Base-by-base conservation (phyloP, 257 asterid genomes). In the Lithospermum erythrorhizon region DNA sequence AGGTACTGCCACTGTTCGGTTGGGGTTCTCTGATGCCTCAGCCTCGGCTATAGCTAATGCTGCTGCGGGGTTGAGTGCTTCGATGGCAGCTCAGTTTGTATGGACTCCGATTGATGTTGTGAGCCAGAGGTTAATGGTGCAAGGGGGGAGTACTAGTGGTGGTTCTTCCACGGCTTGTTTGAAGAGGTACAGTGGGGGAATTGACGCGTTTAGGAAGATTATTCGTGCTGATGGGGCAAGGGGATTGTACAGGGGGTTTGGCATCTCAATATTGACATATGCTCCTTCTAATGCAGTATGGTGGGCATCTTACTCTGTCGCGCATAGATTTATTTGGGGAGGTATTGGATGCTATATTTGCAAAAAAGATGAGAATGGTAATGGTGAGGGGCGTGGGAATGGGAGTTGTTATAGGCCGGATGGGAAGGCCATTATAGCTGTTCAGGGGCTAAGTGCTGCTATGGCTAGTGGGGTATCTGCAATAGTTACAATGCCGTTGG, bases 221-320 rank as follows among this genome's bases (percentile, higher is more conserved):
- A 27, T 84, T 7, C 54, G 49, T 9, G 62, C 79, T 0, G 95
- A 89, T 72, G 99, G 99, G 14, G 59, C 79, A 20, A 77, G 80
- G 59, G 99, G 99, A 19, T 72, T 93, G 79, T 93, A 93, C 58
- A 75, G 99, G 47, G 99, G 99, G 24, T 93, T 93, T 62, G 99
- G 97, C 67, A 89, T 89, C 6, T 93, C 99, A 5, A 93, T 85
- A 29, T 64, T 93, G 67, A 89, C 99, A 57, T 93, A 89, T 53
- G 99, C 99, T 10, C 99, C 99, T 51, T 93, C 99, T 1, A 93
- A 89, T 70, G 99, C 99, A 0, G 97, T 83, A 17, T 93, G 99
- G 99, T 93, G 99, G 99, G 95, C 89, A 10, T 86, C 99, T 53
- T 93, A 89, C 76, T 84, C 99, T 0, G 51, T 79, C 10, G 91